These are phyloP conservation scores for Alloteropsis angusta DNA, from an alignment of 202 grass and related monocot genomes.

Conservation along the genomic window DNA sequence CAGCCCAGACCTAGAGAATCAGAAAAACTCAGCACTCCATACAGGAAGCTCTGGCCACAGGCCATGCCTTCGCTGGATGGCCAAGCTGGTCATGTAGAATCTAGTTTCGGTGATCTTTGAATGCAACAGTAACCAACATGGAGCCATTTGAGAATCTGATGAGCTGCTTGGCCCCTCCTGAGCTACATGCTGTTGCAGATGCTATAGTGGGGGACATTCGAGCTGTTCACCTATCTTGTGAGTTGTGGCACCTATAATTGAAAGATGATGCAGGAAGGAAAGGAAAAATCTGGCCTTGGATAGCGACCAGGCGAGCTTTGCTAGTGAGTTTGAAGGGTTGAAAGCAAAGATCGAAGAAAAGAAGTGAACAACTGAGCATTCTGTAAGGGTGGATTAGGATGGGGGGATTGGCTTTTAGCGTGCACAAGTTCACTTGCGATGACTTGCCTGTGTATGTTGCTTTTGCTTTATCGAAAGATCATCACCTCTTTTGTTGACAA, in stretches of 20 bases:
- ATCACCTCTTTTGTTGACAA: conserved; percentile 25
- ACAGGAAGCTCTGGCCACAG: not conserved
- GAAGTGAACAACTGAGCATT: conserved; percentile 14
- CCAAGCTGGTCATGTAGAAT: not conserved
- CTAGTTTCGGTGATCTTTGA: not conserved
- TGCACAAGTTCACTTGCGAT: conserved; percentile 42
- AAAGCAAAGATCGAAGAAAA: conserved; percentile 20
- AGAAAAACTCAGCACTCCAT: not conserved
- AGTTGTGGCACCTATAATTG: conserved; percentile 6
- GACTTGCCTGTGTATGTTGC: conserved; percentile 36
- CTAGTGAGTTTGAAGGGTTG: conserved; percentile 12
- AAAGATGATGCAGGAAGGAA: conserved; percentile 21
- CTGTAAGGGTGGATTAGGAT: conserved; percentile 28
- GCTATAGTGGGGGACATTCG: conserved; percentile 15
- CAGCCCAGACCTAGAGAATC: conserved; percentile 35
- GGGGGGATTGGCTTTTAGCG: conserved; percentile 28
- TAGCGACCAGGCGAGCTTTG: not conserved
- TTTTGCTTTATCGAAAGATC: conserved; percentile 43
- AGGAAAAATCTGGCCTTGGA: not conserved
- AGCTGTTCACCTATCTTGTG: conserved; percentile 22
- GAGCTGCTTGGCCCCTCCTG: conserved; percentile 20
- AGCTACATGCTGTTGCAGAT: conserved; percentile 21
- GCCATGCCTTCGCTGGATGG: not conserved
- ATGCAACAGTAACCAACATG: not conserved
- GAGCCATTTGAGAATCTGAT: conserved; percentile 21